These are phyloP conservation scores for Leishmania arabica DNA, from an alignment of 208 protist genomes.

Conservation along the genomic window DNA sequence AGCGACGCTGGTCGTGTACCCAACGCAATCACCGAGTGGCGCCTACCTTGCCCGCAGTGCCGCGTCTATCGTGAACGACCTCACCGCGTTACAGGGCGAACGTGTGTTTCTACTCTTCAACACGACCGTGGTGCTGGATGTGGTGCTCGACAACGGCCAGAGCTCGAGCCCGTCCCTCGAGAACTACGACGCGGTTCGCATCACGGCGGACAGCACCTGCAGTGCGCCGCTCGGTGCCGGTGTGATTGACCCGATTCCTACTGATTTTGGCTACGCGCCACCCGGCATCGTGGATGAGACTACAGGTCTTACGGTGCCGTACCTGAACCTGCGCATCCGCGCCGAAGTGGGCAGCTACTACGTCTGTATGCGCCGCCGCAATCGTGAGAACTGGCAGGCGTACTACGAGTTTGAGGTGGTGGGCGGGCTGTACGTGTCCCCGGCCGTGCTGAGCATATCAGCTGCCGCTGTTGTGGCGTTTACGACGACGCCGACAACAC, in stretches of 20 bases:
- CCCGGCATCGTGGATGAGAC: slow-evolving; percentile 30
- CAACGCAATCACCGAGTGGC: slow-evolving; percentile 68
- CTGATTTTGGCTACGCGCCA: slow-evolving; percentile 68
- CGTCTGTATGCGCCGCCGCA: slow-evolving; percentile 75
- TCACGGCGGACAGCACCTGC: slow-evolving; percentile 51
- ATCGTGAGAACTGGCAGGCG: slow-evolving; percentile 51
- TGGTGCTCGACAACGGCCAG: slow-evolving; percentile 48
- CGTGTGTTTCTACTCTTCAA: slow-evolving; percentile 86
- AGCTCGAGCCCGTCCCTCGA: slow-evolving; percentile 17
- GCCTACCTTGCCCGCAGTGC: slow-evolving; percentile 56
- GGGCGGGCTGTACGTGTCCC: slow-evolving; percentile 41
- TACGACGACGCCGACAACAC: slow-evolving; percentile 44
- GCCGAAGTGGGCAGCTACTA: slow-evolving; percentile 57
- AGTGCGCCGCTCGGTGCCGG: slow-evolving; percentile 20
- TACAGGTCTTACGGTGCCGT: slow-evolving; percentile 38
- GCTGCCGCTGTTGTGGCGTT: slow-evolving; percentile 59
- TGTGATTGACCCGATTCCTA: slow-evolving; percentile 58
- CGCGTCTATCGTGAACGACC: slow-evolving; percentile 12
- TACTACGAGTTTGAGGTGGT: slow-evolving; percentile 82
- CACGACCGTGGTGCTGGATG: slow-evolving; percentile 60
- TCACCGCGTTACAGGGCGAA: slow-evolving; percentile 64
- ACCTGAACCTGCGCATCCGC: slow-evolving; percentile 77
- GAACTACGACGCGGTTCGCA: slow-evolving; percentile 51
- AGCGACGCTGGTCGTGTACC: slow-evolving; percentile 53
- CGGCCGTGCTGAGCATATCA: slow-evolving; percentile 47